Evolutionary conservation across 441 rosid genomes (phyloP).

Genomic region (Monsonia emarginata): DNA sequence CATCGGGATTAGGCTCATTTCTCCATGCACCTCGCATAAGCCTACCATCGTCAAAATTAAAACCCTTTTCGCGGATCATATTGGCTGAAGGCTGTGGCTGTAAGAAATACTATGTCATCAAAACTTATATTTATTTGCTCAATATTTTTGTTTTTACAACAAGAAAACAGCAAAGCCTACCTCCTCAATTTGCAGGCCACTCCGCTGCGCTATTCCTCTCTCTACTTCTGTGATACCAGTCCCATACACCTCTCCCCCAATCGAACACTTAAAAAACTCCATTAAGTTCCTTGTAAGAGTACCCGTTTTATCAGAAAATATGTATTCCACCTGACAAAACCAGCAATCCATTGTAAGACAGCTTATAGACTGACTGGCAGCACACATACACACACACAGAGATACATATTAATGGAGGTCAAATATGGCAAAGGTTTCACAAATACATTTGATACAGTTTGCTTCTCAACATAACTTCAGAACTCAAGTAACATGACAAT

Average conservation of each 20-base stretch:
- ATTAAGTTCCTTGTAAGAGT: conserved; percentile 94
- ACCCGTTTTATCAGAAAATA: conserved; percentile 98
- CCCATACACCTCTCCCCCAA: conserved; percentile 95
- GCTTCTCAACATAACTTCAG: neutral
- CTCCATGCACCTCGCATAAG: conserved; percentile 80
- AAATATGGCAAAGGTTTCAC: neutral
- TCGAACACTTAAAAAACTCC: conserved; percentile 99
- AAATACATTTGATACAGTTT: neutral
- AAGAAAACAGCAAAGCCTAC: conserved; percentile 26
- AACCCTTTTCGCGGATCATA: conserved; percentile 68
- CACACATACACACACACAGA: neutral
- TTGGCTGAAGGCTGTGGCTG: conserved; percentile 47
- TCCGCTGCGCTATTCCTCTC: conserved; percentile 63
- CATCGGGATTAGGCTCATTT: conserved; percentile 61
- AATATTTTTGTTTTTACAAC: neutral
- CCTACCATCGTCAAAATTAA: conserved; percentile 90
- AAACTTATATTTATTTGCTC: neutral
- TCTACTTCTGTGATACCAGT: conserved; percentile 92
- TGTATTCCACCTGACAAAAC: conserved; percentile 78
- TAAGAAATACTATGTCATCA: neutral
- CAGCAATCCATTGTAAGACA: conserved; percentile 15
- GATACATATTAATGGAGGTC: neutral
- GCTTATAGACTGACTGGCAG: neutral
- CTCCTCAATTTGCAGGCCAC: conserved; percentile 60
- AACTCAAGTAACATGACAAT: neutral